phyloP scores from a whole-genome alignment of 768 basidiomycete species.

The Auriscalpium vulgare region DNA sequence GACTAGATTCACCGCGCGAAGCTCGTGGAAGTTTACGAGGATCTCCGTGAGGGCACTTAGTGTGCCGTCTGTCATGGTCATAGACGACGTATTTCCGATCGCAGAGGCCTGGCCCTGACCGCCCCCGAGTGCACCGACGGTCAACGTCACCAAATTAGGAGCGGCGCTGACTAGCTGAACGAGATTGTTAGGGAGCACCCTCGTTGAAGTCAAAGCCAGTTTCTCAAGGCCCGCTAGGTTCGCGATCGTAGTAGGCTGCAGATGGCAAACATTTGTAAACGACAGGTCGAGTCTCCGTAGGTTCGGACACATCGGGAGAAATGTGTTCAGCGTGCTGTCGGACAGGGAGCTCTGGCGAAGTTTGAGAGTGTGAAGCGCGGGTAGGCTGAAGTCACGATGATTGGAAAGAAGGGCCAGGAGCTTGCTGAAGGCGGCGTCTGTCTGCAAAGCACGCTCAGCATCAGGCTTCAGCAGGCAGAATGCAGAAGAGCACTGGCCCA shows the following conservation, averaged over 20 bases:
- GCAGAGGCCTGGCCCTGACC: constrained; percentile 27
- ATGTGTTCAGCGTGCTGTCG: constrained; percentile 36
- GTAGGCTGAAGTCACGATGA: constrained; percentile 23
- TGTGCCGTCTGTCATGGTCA: constrained; percentile 48
- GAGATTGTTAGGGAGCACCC: constrained; percentile 33
- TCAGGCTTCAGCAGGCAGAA: background rate
- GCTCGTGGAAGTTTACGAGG: constrained; percentile 26
- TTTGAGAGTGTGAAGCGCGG: constrained; percentile 45
- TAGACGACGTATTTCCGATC: constrained; percentile 37
- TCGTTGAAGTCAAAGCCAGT: constrained; percentile 54
- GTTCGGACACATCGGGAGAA: constrained; percentile 41
- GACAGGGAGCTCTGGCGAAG: constrained; percentile 46
- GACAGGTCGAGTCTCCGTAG: constrained; percentile 54
- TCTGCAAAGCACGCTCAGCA: constrained; percentile 29
- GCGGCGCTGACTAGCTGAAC: constrained; percentile 31
- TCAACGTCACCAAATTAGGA: constrained; percentile 38
- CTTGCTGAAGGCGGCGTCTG: constrained; percentile 45
- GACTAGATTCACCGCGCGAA: constrained; percentile 53
- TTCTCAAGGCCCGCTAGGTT: constrained; percentile 39
- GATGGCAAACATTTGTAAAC: constrained; percentile 47
- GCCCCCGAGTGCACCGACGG: constrained; percentile 52
- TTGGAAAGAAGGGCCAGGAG: constrained; percentile 24
- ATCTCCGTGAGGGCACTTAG: constrained; percentile 36
- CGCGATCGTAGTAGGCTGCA: constrained; percentile 11
- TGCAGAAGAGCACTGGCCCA: constrained; percentile 38